Base-by-base conservation (phyloP, 139 green algal genomes). In the Marvania coccoides region DNA sequence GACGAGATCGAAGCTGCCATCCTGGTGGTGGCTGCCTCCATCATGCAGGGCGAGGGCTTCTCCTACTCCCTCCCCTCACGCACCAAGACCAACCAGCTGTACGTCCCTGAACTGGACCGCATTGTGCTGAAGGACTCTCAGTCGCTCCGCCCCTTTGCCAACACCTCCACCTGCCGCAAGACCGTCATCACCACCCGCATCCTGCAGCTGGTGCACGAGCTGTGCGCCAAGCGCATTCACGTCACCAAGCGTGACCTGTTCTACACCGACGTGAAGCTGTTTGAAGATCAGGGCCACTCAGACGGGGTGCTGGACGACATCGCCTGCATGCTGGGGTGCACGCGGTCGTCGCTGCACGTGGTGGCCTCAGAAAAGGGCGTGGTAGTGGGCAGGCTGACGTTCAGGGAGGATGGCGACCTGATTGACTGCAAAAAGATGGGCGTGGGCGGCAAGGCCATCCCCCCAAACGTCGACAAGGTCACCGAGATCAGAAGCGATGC, bases 191-290 rank as follows among this genome's bases (percentile, higher is more conserved):
- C 85, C 34, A 88, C 90, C 0, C 84, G 91, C 62, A 91, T 98
- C 36, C 71, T 98, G 65, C 78, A 89, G 48, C 85, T 97, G 37
- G 59, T 75, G 19, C 75, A 88, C 58, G 79, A 90, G 65, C 74
- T 94, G 33, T 90, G 82, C 71, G 62, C 54, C 42, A 79, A 79
- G 63, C 57, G 70, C 57, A 79, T 74, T 67, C 63, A 75, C 47
- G 70, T 79, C 2, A 79, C 70, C 48, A 79, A 81, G 63, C 63
- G 74, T 58, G 70, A 81, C 58, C 79, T 98, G 7, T 98, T 97
- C 79, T 98, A 98, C 85, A 97, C 92, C 9, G 92, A 97, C 57
- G 91, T 97, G 35, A 97, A 97, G 81, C 86, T 97, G 23, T 97
- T 97, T 74, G 82, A 91, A 79, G 86, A 95, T 28, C 88, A 95